A percentile compares a stretch with the other conserved stretches of the same genome.
Evolutionary conservation across 2,329 filamentous ascomycete genomes (phyloP).

Genomic region (Fonsecaea pugnacius): DNA sequence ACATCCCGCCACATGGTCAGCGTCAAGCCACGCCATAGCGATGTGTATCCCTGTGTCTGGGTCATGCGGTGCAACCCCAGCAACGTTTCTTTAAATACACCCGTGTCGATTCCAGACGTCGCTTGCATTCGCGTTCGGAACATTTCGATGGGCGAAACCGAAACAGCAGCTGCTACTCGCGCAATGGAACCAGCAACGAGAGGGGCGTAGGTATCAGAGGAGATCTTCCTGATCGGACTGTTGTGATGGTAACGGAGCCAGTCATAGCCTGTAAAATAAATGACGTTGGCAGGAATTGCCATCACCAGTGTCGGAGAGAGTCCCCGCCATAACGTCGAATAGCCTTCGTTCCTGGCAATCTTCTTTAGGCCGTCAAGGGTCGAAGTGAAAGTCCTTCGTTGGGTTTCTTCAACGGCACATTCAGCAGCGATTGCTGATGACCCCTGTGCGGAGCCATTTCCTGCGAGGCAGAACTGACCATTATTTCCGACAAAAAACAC

Average conservation of each 20-base stretch:
- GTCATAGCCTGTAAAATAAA: slow-evolving; percentile 98
- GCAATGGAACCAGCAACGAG: slow-evolving; percentile 79
- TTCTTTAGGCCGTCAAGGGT: slow-evolving; percentile 91
- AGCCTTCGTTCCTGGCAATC: slow-evolving; percentile 90
- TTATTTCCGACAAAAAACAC: slow-evolving; percentile 95
- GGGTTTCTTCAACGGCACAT: slow-evolving; percentile 86
- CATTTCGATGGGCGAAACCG: slow-evolving; percentile 89
- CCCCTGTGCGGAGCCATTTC: slow-evolving; percentile 48
- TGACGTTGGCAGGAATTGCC: slow-evolving; percentile 93
- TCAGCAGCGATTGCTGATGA: slow-evolving; percentile 59
- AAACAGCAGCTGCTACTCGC: slow-evolving; percentile 76
- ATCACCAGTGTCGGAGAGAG: slow-evolving; percentile 92
- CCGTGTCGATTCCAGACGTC: slow-evolving; percentile 60
- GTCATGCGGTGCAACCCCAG: slow-evolving; percentile 80
- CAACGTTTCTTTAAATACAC: slow-evolving; percentile 79
- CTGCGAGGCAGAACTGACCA: slow-evolving; percentile 78
- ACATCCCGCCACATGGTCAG: slow-evolving; percentile 96
- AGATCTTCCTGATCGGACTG: slow-evolving; percentile 70
- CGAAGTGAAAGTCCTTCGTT: slow-evolving; percentile 81
- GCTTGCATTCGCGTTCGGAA: slow-evolving; percentile 92
- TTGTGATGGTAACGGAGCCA: slow-evolving; percentile 77
- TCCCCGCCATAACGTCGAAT: slow-evolving; percentile 86
- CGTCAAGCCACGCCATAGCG: slow-evolving; percentile 86
- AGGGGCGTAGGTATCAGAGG: slow-evolving; percentile 74
- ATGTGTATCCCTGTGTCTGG: slow-evolving; percentile 71